Percentiles rank a stretch among this genome's conserved stretches.
Evolutionary conservation across 1,139 yeast genomes (phyloP).

Genomic region (Scheffersomyces stambukii): DNA sequence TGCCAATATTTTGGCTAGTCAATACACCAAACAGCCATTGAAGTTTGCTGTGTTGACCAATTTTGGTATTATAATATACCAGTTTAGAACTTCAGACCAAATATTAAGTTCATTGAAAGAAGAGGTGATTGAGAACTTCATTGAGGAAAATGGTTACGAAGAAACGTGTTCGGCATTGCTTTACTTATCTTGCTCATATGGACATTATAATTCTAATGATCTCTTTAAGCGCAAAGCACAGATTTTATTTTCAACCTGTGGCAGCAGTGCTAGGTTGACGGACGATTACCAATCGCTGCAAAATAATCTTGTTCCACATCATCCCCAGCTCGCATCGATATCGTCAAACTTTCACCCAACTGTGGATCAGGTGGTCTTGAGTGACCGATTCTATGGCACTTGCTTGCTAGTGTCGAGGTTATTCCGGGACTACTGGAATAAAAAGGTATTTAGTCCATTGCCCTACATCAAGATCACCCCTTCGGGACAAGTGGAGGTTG

Average conservation of each 20-base stretch:
- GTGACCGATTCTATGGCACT: conserved; percentile 92
- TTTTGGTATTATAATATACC: conserved; percentile 71
- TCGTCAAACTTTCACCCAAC: conserved; percentile 23
- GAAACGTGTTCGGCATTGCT: conserved; percentile 89
- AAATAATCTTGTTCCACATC: conserved; percentile 14
- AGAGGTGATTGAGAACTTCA: conserved; percentile 46
- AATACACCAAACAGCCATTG: conserved; percentile 60
- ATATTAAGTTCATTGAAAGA: conserved; percentile 66
- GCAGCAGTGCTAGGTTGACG: conserved; percentile 48
- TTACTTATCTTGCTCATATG: conserved; percentile 73
- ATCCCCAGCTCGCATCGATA: conserved; percentile 8
- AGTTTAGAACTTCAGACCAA: conserved; percentile 75
- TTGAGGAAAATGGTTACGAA: conserved; percentile 47
- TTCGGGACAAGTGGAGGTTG: conserved; percentile 32
- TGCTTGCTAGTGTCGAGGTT: conserved; percentile 75
- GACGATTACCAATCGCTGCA: conserved; percentile 19
- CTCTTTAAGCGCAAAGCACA: conserved; percentile 45
- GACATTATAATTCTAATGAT: conserved; percentile 49
- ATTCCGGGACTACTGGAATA: conserved; percentile 75
- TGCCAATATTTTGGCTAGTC: conserved; percentile 80
- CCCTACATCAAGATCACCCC: conserved; percentile 41
- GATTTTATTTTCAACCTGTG: conserved; percentile 50
- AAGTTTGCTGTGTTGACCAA: conserved; percentile 80
- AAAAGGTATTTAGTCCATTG: conserved; percentile 55
- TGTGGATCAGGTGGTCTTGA: conserved; percentile 73